Evolutionary conservation across 202 grass and related monocot genomes (phyloP), one percentile per base, ranked within the genome.

Genomic region (Dendrocalamus latiflorus): DNA sequence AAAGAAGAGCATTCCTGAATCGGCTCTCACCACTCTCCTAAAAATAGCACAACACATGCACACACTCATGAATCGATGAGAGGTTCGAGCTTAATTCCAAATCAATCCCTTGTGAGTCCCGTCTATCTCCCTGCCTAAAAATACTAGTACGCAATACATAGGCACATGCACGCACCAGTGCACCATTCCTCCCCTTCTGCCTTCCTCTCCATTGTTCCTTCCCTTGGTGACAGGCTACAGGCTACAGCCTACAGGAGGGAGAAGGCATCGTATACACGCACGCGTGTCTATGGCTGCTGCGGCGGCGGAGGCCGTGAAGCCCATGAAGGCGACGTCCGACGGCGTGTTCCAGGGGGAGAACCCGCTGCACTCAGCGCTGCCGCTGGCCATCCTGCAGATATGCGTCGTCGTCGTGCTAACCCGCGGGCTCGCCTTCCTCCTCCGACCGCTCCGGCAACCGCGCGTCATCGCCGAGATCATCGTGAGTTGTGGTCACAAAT

Each of bases 401-500:
- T 93, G 87, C 87, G 12, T 90, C 14, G 87, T 89, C 33, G 76
- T 92, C 70, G 55, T 77, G 64, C 80, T 92, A 58, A 92, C 90
- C 38, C 79, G 87, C 39, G 37, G 49, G 39, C 84, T 92, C 24
- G 90, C 90, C 77, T 81, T 90, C 84, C 28, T 85, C 66, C 87
- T 93, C 71, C 87, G 87, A 2, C 90, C 90, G 6, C 84, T 93
- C 13, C 89, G 89, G 28, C 89, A 91, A 51, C 89, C 89, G 2
- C 89, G 89, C 30, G 89, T 91, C 72, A 85, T 93, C 42, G 90
- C 87, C 1, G 90, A 93, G 61, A 93, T 93, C 72, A 88, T 90
- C 56, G 91, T 90, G 66, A 39, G 77, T 79, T 10, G 15, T 38
- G 22, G 77, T 8, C 8, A 9, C 22, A 3, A 1, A 5, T 16